Conservation (phyloP, 2,329 filamentous ascomycete genomes). For the Sarocladium oryzae region DNA sequence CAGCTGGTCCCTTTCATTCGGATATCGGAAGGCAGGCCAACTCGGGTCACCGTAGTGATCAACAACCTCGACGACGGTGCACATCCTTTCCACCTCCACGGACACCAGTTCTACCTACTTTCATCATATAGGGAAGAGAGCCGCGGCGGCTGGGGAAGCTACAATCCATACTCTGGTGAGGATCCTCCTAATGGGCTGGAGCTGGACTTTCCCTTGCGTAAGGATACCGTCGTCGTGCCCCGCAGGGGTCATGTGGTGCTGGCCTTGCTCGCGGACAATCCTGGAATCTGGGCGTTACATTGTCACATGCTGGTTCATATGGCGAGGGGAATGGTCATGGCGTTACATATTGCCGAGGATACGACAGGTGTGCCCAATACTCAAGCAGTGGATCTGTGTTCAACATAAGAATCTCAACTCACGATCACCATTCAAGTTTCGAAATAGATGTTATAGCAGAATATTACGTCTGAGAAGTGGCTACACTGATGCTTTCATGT, state of each 20-base stretch:
- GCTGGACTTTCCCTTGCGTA: slow-evolving; percentile 17
- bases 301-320: slow-evolving; percentile 23
- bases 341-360: no score
- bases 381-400: no score
- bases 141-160: slow-evolving; percentile 18
- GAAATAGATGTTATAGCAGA: no score
- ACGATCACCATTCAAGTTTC: no score
- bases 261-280: slow-evolving; percentile 18
- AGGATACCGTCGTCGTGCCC: slow-evolving; percentile 35
- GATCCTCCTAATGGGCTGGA: slow-evolving; percentile 10
- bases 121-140: slow-evolving; percentile 16
- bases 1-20: slow-evolving; percentile 17
- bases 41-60: slow-evolving; percentile 21
- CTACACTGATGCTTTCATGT: no score
- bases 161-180: slow-evolving; percentile 16
- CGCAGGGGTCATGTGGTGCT: slow-evolving; percentile 20
- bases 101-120: slow-evolving; percentile 43
- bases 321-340: slow-evolving; percentile 20
- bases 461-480: no score
- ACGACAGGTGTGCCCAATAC: no score
- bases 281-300: slow-evolving; percentile 22
- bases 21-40: slow-evolving; percentile 10
- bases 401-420: no score
- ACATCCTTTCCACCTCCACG: slow-evolving; percentile 46
- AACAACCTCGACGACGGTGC: slow-evolving; percentile 27